A percentile compares a stretch with the other conserved stretches of the same genome.
These are phyloP conservation scores for Populus alba DNA, from an alignment of 345 rosid species.

Conservation along the genomic window DNA sequence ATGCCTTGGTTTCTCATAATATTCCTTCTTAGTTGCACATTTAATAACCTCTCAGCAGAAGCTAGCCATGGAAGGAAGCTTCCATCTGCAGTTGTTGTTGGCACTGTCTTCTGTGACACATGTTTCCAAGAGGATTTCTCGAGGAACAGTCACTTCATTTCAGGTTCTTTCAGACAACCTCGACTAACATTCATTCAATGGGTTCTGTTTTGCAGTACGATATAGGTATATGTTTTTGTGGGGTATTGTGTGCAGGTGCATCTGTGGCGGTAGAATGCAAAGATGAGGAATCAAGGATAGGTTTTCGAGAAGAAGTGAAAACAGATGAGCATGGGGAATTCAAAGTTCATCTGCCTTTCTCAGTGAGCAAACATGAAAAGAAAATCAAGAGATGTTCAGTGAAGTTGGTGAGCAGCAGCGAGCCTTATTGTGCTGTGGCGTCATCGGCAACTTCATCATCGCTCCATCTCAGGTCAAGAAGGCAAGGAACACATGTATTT, in stretches of 20 bases:
- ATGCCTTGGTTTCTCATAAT: constrained; percentile 41
- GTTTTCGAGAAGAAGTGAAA: constrained; percentile 55
- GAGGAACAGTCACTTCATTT: constrained; percentile 59
- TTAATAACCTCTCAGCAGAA: constrained; percentile 31
- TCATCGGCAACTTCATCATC: constrained; percentile 63
- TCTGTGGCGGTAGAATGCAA: constrained; percentile 70
- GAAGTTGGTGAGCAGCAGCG: constrained; percentile 61
- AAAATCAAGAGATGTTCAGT: constrained; percentile 70
- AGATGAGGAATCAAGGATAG: constrained; percentile 39
- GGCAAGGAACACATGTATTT: constrained; percentile 54
- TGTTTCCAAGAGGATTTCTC: constrained; percentile 64
- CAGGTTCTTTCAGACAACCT: constrained; percentile 41
- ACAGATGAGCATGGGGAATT: constrained; percentile 73
- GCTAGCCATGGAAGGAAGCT: constrained; percentile 32
- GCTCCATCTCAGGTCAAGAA: constrained; percentile 51
- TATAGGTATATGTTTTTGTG: background rate
- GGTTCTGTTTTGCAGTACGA: background rate
- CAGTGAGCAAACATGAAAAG: constrained; percentile 59
- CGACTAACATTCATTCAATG: background rate
- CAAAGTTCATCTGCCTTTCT: constrained; percentile 59
- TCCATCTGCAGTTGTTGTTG: constrained; percentile 66
- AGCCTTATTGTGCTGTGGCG: constrained; percentile 70
- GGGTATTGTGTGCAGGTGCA: constrained; percentile 54
- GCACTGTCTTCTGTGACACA: constrained; percentile 87
- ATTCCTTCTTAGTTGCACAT: constrained; percentile 25